phyloP scores from a whole-genome alignment of 106 monocot genomes.

The Allium cepa region DNA sequence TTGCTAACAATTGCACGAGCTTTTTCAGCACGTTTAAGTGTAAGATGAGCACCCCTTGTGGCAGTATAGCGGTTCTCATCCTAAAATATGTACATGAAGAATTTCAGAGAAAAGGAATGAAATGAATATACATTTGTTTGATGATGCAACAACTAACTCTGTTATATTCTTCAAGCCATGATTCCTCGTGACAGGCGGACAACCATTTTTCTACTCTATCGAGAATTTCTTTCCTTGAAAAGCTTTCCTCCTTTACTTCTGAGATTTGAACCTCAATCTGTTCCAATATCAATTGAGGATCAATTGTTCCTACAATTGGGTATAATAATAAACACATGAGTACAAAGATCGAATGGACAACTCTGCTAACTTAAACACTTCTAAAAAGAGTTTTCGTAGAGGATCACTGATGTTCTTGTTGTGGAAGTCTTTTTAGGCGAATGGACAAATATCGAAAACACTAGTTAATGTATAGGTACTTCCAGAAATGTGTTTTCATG shows the following conservation, averaged over 20 bases:
- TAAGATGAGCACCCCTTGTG: constrained; percentile 58
- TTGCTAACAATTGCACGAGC: constrained; percentile 52
- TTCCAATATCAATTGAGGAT: constrained; percentile 43
- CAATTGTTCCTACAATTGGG: constrained; percentile 39
- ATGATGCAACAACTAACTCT: constrained; percentile 26
- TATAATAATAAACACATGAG: neutral
- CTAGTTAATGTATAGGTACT: too few species aligned
- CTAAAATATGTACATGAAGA: constrained; percentile 15
- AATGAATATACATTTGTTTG: neutral
- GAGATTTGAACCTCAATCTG: constrained; percentile 56
- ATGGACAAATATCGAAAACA: too few species aligned
- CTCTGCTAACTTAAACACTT: too few species aligned
- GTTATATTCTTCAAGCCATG: constrained; percentile 78
- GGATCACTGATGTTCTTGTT: too few species aligned
- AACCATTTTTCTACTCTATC: constrained; percentile 78
- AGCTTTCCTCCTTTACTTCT: constrained; percentile 53
- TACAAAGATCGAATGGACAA: too few species aligned
- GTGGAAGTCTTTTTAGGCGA: too few species aligned
- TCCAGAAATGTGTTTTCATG: too few species aligned
- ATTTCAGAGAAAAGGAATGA: neutral
- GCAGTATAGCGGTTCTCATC: constrained; percentile 79
- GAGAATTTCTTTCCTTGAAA: constrained; percentile 61
- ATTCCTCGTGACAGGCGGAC: constrained; percentile 56
- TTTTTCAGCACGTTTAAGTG: constrained; percentile 68
- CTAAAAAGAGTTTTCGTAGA: too few species aligned